phyloP scores from a whole-genome alignment of 1,284 basidiomycete species.

The Laetiporus sulphureus region DNA sequence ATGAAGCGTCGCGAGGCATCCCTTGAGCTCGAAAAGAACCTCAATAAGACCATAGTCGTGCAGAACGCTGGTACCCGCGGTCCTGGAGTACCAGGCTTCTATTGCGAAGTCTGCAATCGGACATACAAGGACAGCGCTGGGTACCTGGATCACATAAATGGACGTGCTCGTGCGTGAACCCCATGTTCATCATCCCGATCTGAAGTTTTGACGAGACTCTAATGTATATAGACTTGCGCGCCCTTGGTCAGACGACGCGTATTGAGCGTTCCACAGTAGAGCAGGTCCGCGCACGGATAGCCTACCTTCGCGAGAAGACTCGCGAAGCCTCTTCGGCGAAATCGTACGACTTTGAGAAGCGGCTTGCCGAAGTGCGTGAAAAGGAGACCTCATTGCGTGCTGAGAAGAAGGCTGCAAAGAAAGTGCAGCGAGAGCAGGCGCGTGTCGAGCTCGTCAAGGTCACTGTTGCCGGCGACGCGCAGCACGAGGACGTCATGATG shows the following conservation, averaged over 20 bases:
- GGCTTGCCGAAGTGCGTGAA: slow-evolving; percentile 78
- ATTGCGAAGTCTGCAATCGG: slow-evolving; percentile 83
- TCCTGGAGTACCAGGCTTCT: slow-evolving; percentile 86
- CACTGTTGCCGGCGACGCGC: slow-evolving; percentile 29
- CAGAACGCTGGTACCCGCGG: slow-evolving; percentile 74
- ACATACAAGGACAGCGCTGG: slow-evolving; percentile 92
- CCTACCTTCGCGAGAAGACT: slow-evolving; percentile 80
- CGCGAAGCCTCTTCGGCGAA: slow-evolving; percentile 76
- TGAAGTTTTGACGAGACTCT: no score
- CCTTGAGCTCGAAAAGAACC: slow-evolving; percentile 86
- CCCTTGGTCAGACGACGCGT: slow-evolving; percentile 91
- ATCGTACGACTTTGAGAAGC: slow-evolving; percentile 88
- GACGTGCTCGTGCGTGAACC: slow-evolving; percentile 74
- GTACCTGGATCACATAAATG: slow-evolving; percentile 96
- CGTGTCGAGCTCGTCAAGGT: slow-evolving; percentile 58
- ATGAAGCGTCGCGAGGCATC: slow-evolving; percentile 80
- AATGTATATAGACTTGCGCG: slow-evolving; percentile 78
- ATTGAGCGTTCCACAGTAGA: slow-evolving; percentile 86
- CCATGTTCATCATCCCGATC: neutral
- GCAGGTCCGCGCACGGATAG: slow-evolving; percentile 89
- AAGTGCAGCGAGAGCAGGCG: slow-evolving; percentile 64
- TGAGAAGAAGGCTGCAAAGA: slow-evolving; percentile 67
- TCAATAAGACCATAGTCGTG: slow-evolving; percentile 89
- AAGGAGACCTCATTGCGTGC: slow-evolving; percentile 59
- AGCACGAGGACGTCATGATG: slow-evolving; percentile 63